Conservation (phyloP, 2,329 filamentous ascomycete genomes). For the Colletotrichum sp. region DNA sequence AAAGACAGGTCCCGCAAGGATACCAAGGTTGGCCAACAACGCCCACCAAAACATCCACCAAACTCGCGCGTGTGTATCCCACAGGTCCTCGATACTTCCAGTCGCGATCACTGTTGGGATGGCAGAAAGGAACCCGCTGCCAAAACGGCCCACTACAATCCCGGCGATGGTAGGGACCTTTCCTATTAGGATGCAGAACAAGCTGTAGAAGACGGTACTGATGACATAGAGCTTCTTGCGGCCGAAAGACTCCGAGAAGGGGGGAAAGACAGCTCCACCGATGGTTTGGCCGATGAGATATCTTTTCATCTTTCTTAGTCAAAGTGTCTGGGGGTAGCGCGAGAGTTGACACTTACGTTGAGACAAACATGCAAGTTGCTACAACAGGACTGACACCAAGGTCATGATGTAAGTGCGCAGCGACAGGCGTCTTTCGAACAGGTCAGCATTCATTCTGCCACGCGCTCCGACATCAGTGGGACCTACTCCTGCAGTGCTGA, state of each 20-base stretch:
- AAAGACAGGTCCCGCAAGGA: neutral
- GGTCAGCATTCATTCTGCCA: neutral
- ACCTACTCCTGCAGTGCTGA: slow-evolving; percentile 6
- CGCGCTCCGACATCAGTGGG: rapidly evolving
- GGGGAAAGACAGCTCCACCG: neutral
- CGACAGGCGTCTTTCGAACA: neutral
- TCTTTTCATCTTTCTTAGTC: neutral
- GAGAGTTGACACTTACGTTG: neutral
- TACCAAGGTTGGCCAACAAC: neutral
- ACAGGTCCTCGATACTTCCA: slow-evolving; percentile 2
- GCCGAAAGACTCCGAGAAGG: slow-evolving; percentile 3
- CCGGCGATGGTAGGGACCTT: neutral
- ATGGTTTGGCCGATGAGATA: slow-evolving; percentile 4
- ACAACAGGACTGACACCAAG: neutral
- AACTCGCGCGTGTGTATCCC: neutral
- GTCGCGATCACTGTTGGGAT: neutral
- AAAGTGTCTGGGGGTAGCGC: rapidly evolving
- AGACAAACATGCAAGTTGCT: slow-evolving; percentile 4
- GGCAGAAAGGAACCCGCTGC: neutral
- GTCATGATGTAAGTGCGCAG: neutral
- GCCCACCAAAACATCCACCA: slow-evolving; percentile 11
- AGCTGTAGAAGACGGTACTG: neutral
- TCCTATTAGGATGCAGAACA: neutral
- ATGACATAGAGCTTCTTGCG: slow-evolving; percentile 3
- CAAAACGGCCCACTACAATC: neutral